Percentiles rank a stretch among this genome's conserved stretches.
These are phyloP conservation scores for Aureoboletus auriporus DNA, from an alignment of 768 basidiomycete genomes.

Conservation along the genomic window DNA sequence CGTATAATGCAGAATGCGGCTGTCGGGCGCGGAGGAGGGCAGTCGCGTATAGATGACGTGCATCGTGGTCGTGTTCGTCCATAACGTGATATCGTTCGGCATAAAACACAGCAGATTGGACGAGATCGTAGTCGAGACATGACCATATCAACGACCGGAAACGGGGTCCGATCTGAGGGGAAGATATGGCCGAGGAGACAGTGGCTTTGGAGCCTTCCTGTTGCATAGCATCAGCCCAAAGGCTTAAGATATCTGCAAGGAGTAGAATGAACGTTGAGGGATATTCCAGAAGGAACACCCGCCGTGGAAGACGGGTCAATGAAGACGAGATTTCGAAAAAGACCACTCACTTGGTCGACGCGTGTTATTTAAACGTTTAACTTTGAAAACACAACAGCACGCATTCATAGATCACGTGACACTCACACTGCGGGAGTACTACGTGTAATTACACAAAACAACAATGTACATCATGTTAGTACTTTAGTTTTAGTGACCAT, in stretches of 20 bases:
- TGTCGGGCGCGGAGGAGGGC: slow-evolving; percentile 67
- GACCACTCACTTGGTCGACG: slow-evolving; percentile 16
- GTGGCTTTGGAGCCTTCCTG: slow-evolving; percentile 40
- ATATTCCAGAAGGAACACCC: slow-evolving; percentile 5
- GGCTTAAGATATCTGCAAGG: slow-evolving; percentile 26
- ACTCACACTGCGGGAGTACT: not conserved
- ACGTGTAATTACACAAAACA: too few relatives aligned
- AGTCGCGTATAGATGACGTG: slow-evolving; percentile 81
- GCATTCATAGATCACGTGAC: slow-evolving; percentile 29
- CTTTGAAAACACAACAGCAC: slow-evolving; percentile 15
- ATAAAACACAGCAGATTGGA: slow-evolving; percentile 81
- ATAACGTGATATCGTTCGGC: slow-evolving; percentile 79
- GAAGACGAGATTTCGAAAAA: slow-evolving; percentile 19
- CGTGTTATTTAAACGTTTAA: slow-evolving; percentile 11
- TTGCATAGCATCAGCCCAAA: slow-evolving; percentile 48
- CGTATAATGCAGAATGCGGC: slow-evolving; percentile 67
- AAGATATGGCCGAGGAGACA: slow-evolving; percentile 37
- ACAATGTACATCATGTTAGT: too few relatives aligned
- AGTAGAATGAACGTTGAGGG: slow-evolving; percentile 15
- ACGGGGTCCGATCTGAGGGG: slow-evolving; percentile 60
- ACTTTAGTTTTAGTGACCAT: slow-evolving; percentile 54
- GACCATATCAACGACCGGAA: slow-evolving; percentile 76
- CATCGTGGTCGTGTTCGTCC: slow-evolving; percentile 69
- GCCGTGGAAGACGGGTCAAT: slow-evolving; percentile 9
- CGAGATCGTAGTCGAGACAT: slow-evolving; percentile 77